A percentile compares a stretch with the other conserved stretches of the same genome.
Conservation (phyloP, 306 rosid genomes). For the Oemleria cerasiformis region DNA sequence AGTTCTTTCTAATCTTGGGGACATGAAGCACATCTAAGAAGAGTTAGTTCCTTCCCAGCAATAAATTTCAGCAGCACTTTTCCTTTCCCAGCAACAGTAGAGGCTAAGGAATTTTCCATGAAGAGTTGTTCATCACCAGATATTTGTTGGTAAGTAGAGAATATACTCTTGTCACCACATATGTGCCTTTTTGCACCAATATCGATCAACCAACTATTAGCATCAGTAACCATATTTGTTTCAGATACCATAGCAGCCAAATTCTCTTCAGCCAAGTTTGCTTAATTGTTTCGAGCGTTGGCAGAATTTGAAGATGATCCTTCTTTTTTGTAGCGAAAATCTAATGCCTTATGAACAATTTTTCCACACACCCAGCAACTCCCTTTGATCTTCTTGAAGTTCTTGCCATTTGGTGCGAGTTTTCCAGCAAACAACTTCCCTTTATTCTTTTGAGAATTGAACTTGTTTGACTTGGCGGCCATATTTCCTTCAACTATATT, state of each 20-base stretch:
- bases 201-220: neutral
- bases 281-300: neutral
- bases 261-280: too few species aligned
- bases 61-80: neutral
- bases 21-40: constrained; percentile 2
- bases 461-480: neutral
- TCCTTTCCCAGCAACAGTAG: neutral
- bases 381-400: neutral
- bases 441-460: too few species aligned
- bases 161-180: neutral
- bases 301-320: neutral
- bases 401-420: neutral
- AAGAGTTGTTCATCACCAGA: too few species aligned
- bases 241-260: neutral
- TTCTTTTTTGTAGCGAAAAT: neutral
- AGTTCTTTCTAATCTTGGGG: neutral
- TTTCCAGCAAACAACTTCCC: neutral
- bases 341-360: neutral
- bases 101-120: too few species aligned
- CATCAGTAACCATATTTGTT: neutral
- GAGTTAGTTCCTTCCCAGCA: neutral
- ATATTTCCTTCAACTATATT: too few species aligned
- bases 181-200: constrained; percentile 3
- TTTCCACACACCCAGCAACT: neutral
- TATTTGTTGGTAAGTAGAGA: neutral